A percentile compares a stretch with the other conserved stretches of the same genome.
Conservation (phyloP, 2,329 filamentous ascomycete genomes). For the Fusarium palustre region DNA sequence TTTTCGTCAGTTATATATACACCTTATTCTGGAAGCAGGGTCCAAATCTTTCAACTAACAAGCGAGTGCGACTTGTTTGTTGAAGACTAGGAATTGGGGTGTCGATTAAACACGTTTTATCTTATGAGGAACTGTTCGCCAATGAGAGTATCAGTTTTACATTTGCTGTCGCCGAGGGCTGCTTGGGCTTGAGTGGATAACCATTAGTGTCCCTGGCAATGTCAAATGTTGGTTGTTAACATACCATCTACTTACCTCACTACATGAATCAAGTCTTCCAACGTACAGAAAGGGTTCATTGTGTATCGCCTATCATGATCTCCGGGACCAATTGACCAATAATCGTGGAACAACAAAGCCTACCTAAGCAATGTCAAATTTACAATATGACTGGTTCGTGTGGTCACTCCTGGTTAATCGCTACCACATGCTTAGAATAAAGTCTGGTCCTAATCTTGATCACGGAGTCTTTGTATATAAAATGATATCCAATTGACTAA, state of each 20-base stretch:
- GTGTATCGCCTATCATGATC: slow-evolving; percentile 4
- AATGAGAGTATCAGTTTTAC: background rate
- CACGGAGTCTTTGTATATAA: background rate
- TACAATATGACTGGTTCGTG: background rate
- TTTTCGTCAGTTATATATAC: background rate
- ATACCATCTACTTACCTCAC: background rate
- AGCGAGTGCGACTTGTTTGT: slow-evolving; percentile 17
- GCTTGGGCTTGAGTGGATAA: background rate
- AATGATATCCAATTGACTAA: slow-evolving; percentile 22
- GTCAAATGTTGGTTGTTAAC: background rate
- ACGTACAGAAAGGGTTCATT: background rate
- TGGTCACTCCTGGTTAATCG: background rate
- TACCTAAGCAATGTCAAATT: background rate
- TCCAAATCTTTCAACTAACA: slow-evolving; percentile 6
- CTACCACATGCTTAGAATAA: background rate
- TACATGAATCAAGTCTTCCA: background rate
- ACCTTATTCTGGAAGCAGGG: slow-evolving; percentile 9
- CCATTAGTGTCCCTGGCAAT: background rate
- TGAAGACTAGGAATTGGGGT: background rate
- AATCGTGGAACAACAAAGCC: background rate
- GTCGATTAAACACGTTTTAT: background rate
- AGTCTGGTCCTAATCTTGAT: too few species aligned
- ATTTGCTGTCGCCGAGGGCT: background rate
- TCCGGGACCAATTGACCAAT: slow-evolving; percentile 15
- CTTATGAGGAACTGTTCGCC: background rate